Conservation (phyloP, 371 early-diverging fungal genomes). For the Lichtheimia hyalospora region DNA sequence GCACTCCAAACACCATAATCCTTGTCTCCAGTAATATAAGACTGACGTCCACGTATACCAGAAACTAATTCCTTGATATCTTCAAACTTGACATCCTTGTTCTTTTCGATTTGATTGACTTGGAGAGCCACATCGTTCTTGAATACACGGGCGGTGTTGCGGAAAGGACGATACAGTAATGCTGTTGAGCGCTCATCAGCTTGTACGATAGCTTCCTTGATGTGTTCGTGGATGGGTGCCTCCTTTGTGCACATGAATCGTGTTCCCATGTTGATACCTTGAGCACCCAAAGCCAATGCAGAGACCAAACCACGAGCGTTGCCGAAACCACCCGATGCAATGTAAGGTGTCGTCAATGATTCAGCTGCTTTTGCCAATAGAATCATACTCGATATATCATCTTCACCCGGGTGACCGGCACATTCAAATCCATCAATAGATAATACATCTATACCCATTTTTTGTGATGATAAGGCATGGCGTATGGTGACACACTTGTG, state of each 20-base stretch:
- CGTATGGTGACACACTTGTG: constrained; percentile 82
- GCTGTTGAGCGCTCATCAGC: constrained; percentile 69
- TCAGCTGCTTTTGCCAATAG: constrained; percentile 74
- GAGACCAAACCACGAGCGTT: constrained; percentile 73
- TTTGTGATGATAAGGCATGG: constrained; percentile 70
- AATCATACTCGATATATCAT: constrained; percentile 73
- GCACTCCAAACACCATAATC: constrained; percentile 80
- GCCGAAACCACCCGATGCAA: constrained; percentile 84
- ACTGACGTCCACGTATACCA: constrained; percentile 71
- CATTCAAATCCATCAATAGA: constrained; percentile 84
- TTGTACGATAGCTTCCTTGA: constrained; percentile 75
- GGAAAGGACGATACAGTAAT: constrained; percentile 75
- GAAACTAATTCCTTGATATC: constrained; percentile 70
- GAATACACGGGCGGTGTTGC: constrained; percentile 79
- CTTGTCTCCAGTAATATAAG: constrained; percentile 67
- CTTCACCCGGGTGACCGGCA: constrained; percentile 86
- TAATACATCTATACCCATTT: constrained; percentile 62
- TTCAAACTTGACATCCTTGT: constrained; percentile 61
- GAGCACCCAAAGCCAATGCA: constrained; percentile 73
- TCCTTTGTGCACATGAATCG: constrained; percentile 83
- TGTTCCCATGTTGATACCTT: constrained; percentile 78
- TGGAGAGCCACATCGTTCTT: constrained; percentile 71
- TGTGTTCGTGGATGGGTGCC: constrained; percentile 69
- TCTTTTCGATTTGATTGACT: constrained; percentile 66
- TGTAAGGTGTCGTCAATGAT: constrained; percentile 61